Conservation (phyloP, 2,329 filamentous ascomycete genomes). For the Aspergillus floridensis region DNA sequence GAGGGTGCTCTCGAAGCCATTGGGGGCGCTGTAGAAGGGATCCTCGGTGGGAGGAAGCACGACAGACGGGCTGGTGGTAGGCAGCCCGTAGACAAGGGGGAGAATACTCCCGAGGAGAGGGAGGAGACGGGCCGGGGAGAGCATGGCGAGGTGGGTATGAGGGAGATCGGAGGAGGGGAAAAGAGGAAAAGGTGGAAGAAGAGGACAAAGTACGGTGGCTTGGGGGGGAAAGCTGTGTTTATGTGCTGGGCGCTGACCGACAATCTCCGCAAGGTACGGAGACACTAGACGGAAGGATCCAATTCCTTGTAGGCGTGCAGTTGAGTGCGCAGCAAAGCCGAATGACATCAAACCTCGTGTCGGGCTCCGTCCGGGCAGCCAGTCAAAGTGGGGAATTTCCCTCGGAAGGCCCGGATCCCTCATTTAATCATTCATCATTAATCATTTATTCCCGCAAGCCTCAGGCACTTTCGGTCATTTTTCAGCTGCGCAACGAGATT, state of each 20-base stretch:
- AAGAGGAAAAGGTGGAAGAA: not conserved
- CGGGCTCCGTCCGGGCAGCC: not conserved
- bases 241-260: not conserved
- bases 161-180: not conserved
- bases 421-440: too few relatives aligned
- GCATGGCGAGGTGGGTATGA: not conserved
- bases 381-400: not conserved
- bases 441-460: too few relatives aligned
- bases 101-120: constrained; percentile 4
- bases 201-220: not conserved
- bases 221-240: not conserved
- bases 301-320: too few relatives aligned
- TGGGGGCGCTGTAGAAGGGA: constrained; percentile 17
- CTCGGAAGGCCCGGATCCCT: not conserved
- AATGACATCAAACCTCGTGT: not conserved
- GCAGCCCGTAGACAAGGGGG: not conserved
- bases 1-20: constrained; percentile 11
- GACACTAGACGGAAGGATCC: too few relatives aligned
- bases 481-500: not conserved
- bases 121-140: constrained; percentile 1
- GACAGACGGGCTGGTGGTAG: not conserved
- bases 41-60: constrained; percentile 13
- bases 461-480: too few relatives aligned
- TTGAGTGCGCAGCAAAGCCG: not conserved
- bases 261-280: not conserved